phyloP scores from a whole-genome alignment of 2,329 filamentous ascomycete species.

The Colletotrichum musae region DNA sequence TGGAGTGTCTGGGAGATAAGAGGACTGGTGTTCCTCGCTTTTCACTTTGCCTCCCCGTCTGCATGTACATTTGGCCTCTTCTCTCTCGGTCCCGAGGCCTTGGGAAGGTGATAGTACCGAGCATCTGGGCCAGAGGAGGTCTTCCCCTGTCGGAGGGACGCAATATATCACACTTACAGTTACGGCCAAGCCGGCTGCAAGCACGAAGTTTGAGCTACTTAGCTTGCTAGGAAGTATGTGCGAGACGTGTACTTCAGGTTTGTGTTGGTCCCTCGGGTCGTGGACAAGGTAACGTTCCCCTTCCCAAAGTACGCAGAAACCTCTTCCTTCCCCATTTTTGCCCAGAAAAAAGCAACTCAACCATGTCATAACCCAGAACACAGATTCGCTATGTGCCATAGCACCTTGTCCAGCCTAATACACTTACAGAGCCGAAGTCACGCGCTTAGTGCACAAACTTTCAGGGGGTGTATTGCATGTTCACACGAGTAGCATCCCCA shows the following conservation, averaged over 20 bases:
- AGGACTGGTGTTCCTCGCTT: constrained; percentile 2
- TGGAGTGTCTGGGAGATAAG: constrained; percentile 15
- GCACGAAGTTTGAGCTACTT: constrained; percentile 19
- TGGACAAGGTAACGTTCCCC: background rate
- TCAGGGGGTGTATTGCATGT: no score
- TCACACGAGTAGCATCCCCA: no score
- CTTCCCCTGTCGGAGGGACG: constrained; percentile 19
- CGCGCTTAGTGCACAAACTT: no score
- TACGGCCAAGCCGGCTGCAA: constrained; percentile 25
- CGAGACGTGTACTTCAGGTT: background rate
- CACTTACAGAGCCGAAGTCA: no score
- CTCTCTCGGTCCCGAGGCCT: background rate
- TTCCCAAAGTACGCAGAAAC: no score
- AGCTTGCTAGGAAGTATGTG: background rate
- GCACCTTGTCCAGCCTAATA: no score
- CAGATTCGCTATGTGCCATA: no score
- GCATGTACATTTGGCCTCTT: background rate
- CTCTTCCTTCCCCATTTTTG: no score
- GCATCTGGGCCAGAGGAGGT: constrained; percentile 21
- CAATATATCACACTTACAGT: constrained; percentile 16
- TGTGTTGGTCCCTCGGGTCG: constrained; percentile 16
- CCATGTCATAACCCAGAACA: no score
- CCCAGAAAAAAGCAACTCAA: no score
- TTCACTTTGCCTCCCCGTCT: background rate
- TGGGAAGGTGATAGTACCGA: constrained; percentile 21